Evolutionary conservation across 495 filamentous ascomycete species (phyloP).

Genomic region (Penicillium desertorum): DNA sequence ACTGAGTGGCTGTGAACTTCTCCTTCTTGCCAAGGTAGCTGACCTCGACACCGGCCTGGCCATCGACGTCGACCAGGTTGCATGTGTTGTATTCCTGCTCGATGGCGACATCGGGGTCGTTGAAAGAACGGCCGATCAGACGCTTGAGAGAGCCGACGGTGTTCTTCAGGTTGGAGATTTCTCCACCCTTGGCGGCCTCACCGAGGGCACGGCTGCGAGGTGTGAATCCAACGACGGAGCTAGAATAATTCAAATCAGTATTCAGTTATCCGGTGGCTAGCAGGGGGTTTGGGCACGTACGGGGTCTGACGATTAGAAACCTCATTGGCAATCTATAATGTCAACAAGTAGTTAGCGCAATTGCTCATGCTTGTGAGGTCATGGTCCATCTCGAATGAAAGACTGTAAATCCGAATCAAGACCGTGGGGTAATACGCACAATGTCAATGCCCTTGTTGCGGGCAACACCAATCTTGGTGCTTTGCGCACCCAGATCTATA

Average conservation of each 20-base stretch:
- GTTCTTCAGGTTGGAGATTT: conserved; percentile 99
- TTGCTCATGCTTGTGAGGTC: conserved; percentile 1
- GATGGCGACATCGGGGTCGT: conserved; percentile 86
- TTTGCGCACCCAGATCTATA: conserved; percentile 94
- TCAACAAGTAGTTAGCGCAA: conserved; percentile 27
- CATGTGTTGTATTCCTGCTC: conserved; percentile 93
- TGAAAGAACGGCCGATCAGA: conserved; percentile 78
- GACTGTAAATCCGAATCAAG: conserved; percentile 3
- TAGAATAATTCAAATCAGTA: conserved; percentile 46
- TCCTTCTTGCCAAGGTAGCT: conserved; percentile 93
- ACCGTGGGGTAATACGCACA: conserved; percentile 61
- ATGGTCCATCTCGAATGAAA: not conserved
- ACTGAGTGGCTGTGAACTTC: conserved; percentile 85
- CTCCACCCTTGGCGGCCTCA: conserved; percentile 95
- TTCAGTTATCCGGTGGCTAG: conserved; percentile 12
- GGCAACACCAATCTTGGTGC: conserved; percentile 96
- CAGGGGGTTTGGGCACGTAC: conserved; percentile 50
- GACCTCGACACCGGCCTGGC: conserved; percentile 93
- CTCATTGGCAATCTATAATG: conserved; percentile 90
- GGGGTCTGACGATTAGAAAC: conserved; percentile 98
- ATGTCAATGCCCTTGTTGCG: conserved; percentile 99
- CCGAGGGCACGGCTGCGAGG: conserved; percentile 90
- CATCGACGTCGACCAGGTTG: conserved; percentile 81
- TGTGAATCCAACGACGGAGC: conserved; percentile 91
- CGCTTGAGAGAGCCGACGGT: conserved; percentile 91